Base-by-base conservation (phyloP, 345 rosid species). In the Eucalyptus lansdowneana region DNA sequence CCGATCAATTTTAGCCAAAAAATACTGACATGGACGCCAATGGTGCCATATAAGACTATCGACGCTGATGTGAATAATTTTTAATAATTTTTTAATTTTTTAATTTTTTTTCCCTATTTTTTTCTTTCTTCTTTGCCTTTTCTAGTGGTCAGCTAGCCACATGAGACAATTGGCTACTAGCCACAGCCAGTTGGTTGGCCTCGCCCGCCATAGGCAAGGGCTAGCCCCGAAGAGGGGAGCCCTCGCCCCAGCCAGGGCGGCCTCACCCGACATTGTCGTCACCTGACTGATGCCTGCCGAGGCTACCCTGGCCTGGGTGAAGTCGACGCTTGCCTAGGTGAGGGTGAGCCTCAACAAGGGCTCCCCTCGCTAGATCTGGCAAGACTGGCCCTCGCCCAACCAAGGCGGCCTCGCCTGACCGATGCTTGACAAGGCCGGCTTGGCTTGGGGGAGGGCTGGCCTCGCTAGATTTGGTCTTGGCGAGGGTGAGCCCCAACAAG, bases 41-140 rank as follows among this genome's bases (percentile, higher is more conserved):
- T 8, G 2, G 1, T 19, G 10, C 2, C 10, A 53, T 21, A 0
- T 53, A 53, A 1, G 24, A 17, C 2, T 2, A 3, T 17, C 0
- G 0, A 0, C 4, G 1, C 0, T 0, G 0, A 51, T 3, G 2
- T 53, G 1, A 1, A 53, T 0, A 53, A 19, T 53, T 53, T 53
- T 53, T 53, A 37, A 37, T 37, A 37, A 12, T 12, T 12, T 49
- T 0, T 15, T n/a, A n/a, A n/a, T n/a, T n/a, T n/a, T n/a, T n/a
- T n/a, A n/a, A n/a, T 0, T 3, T 51, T 51, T 51, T 17, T 19
- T 3, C 8, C 3, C 1, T 51, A 16, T 3, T 6, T 51, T 51
- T 3, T 51, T 6, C 56, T 53, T 53, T 53, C 24, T 53, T 53
- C 1, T 53, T 7, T 53, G 24, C 10, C 2, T 53, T 53, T 7